Conservation (phyloP, 345 rosid genomes). For the Eucalyptus melliodora region DNA sequence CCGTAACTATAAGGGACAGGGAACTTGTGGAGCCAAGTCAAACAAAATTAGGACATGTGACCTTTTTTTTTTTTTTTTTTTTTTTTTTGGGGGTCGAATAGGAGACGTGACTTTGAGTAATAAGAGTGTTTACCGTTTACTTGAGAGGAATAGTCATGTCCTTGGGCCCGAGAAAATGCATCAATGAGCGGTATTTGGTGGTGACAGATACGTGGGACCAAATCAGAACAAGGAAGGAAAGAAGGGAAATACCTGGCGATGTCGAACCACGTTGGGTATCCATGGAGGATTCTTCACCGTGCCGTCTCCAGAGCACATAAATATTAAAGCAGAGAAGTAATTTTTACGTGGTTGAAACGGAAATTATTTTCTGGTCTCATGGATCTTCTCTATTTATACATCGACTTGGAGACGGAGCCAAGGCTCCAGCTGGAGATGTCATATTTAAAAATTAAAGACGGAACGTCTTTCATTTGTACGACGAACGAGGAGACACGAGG, state of each 20-base stretch:
- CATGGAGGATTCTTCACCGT: not conserved
- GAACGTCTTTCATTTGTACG: not conserved
- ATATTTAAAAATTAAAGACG: too few relatives aligned
- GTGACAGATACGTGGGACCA: not conserved
- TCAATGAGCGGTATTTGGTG: not conserved
- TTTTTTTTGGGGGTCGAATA: too few relatives aligned
- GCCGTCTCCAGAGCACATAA: not conserved
- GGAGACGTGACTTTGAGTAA: too few relatives aligned
- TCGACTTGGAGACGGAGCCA: not conserved
- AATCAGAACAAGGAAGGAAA: not conserved
- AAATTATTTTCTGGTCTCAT: not conserved
- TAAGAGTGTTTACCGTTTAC: too few relatives aligned
- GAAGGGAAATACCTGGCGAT: not conserved
- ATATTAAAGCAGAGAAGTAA: not conserved
- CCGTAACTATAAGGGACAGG: not conserved
- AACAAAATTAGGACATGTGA: not conserved
- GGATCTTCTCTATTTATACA: not conserved
- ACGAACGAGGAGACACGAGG: too few relatives aligned
- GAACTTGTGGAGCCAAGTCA: not conserved
- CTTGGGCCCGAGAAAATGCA: not conserved
- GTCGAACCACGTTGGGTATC: not conserved
- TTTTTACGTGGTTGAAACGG: not conserved
- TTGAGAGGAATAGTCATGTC: not conserved
- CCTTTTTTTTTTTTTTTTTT: not conserved
- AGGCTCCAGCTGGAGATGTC: not conserved